Evolutionary conservation across 495 filamentous ascomycete species (phyloP).

Genomic region (Talaromyces proteolyticus): DNA sequence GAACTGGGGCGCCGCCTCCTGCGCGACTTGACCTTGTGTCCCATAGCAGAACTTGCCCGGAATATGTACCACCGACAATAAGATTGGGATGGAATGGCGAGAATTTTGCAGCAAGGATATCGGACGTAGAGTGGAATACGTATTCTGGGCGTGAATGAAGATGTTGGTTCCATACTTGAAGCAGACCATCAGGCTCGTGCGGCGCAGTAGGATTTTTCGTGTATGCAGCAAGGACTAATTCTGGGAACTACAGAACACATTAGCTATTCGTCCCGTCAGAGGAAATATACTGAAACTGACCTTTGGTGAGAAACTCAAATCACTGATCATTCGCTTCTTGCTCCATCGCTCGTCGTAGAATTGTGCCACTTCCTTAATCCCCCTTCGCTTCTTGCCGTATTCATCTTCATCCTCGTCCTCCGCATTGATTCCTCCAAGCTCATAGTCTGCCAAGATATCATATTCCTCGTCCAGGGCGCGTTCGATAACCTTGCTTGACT

Average conservation of each 20-base stretch:
- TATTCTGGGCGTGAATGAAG: conserved; percentile 91
- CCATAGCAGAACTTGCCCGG: conserved; percentile 96
- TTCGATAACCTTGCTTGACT: conserved; percentile 95
- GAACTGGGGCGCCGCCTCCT: conserved; percentile 77
- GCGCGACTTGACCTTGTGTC: conserved; percentile 67
- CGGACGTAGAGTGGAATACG: conserved; percentile 91
- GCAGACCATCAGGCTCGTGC: conserved; percentile 88
- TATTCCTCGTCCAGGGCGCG: conserved; percentile 90
- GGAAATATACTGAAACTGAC: conserved; percentile 21
- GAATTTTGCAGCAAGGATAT: conserved; percentile 92
- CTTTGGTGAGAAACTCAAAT: conserved; percentile 89
- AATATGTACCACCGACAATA: conserved; percentile 92
- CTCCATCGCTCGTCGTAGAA: conserved; percentile 96
- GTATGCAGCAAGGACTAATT: conserved; percentile 88
- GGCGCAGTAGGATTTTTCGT: conserved; percentile 95
- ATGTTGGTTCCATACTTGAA: conserved; percentile 97
- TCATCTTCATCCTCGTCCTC: conserved; percentile 83
- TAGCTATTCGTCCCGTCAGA: conserved; percentile 4
- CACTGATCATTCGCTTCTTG: conserved; percentile 93
- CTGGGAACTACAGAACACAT: conserved; percentile 56
- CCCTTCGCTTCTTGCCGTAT: conserved; percentile 67
- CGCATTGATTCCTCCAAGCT: conserved; percentile 60
- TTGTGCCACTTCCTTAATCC: conserved; percentile 80
- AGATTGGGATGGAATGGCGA: conserved; percentile 96
- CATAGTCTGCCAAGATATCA: conserved; percentile 93